Evolutionary conservation across 352 stramenopile genomes (phyloP), one percentile per base, ranked within the genome.

Genomic region (Plasmopara halstedii): DNA sequence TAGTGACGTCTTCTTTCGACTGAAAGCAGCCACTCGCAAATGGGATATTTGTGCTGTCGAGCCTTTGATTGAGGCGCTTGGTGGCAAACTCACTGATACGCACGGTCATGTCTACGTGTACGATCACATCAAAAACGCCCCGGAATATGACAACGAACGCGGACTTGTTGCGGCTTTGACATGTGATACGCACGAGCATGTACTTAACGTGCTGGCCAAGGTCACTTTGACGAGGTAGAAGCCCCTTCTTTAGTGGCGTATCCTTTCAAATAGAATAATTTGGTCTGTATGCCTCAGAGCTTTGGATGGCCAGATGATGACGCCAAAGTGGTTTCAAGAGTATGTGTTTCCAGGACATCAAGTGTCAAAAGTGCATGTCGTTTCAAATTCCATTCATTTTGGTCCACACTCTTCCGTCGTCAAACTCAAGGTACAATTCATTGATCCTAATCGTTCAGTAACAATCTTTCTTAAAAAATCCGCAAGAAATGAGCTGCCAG

Each of bases 41-140:
- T 88, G 77, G 77, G 77, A 88, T 58, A 86, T 85, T 39, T 88
- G 77, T 44, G 77, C 75, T 1, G 56, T 85, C 6, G 77, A 88
- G 56, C 70, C 77, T 19, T 48, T 88, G 27, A 55, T 88, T 2
- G 67, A 70, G 20, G 77, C 58, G 1, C 52, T 86, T 6, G 77
- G 73, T 8, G 77, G 77, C 3, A 52, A 64, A 20, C 50, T 88
- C 22, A 70, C 77, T 3, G 70, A 86, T 50, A 72, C 76, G 36
- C 49, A 69, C 15, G 77, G 77, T 18, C 55, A 62, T 21, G 59
- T 70, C 27, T 88, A 88, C 52, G 35, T 67, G 48, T 88, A 88
- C 57, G 62, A 85, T 40, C 64, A 74, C 32, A 56, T 60, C 17
- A 55, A 42, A 4, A 63, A 72, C 37, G 67, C 66, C 40, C 53